A percentile compares a stretch with the other conserved stretches of the same genome.
phyloP scores from a whole-genome alignment of 768 basidiomycete genomes.

The Coprinopsis strossmayeri region DNA sequence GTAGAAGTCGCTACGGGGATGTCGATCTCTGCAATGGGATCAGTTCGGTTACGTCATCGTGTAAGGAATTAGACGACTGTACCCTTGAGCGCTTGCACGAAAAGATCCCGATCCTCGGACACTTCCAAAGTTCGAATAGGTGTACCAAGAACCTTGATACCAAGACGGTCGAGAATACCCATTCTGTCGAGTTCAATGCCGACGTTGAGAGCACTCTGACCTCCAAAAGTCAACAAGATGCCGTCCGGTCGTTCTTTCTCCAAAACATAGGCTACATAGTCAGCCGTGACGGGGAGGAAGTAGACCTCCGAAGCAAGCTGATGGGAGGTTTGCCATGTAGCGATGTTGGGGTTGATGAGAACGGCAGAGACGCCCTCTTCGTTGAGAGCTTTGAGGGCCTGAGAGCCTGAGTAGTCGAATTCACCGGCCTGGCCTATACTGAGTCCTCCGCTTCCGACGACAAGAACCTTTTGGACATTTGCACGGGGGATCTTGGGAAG shows the following conservation, averaged over 20 bases:
- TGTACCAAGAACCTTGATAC: conserved; percentile 91
- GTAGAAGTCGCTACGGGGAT: conserved; percentile 95
- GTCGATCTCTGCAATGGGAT: conserved; percentile 68
- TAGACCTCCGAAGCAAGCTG: conserved; percentile 95
- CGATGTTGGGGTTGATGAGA: conserved; percentile 98
- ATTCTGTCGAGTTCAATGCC: conserved; percentile 95
- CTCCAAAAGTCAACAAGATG: conserved; percentile 95
- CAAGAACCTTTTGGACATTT: conserved; percentile 90
- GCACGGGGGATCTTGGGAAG: conserved; percentile 88
- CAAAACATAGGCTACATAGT: conserved; percentile 97
- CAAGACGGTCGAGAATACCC: conserved; percentile 90
- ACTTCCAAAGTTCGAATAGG: conserved; percentile 92
- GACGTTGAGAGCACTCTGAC: conserved; percentile 96
- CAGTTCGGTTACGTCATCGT: too few species aligned
- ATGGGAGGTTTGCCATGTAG: conserved; percentile 99
- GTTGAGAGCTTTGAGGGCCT: conserved; percentile 94
- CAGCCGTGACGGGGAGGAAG: conserved; percentile 92
- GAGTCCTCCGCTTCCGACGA: conserved; percentile 94
- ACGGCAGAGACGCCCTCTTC: conserved; percentile 94
- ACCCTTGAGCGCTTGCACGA: conserved; percentile 96
- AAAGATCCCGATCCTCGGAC: conserved; percentile 94
- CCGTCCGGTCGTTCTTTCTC: conserved; percentile 99
- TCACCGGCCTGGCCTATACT: conserved; percentile 98
- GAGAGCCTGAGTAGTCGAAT: conserved; percentile 99
- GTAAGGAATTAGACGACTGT: too few species aligned